A percentile compares a stretch with the other conserved stretches of the same genome.
Conservation (phyloP, 2,329 filamentous ascomycete genomes). For the Trichoderma harzianum region DNA sequence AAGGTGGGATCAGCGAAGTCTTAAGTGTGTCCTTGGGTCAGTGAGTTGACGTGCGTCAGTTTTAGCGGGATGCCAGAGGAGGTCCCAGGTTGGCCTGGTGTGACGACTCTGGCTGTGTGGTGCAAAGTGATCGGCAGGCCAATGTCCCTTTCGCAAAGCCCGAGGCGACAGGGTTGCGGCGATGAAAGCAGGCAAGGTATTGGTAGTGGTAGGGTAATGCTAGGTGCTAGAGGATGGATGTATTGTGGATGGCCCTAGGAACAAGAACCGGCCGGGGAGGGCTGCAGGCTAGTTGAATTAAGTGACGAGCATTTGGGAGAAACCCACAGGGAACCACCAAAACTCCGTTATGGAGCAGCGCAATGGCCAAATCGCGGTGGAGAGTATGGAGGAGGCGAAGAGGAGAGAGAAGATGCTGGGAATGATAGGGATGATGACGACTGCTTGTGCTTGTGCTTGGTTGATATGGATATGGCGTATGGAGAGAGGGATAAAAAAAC, state of each 20-base stretch:
- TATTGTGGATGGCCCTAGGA: constrained; percentile 24
- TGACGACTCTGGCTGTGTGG: constrained; percentile 48
- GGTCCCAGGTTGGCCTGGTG: constrained; percentile 29
- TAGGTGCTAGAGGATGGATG: not conserved
- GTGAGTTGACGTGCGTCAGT: constrained; percentile 40
- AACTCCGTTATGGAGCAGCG: constrained; percentile 15
- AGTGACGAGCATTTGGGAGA: constrained; percentile 17
- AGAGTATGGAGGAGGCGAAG: constrained; percentile 17
- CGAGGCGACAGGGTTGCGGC: constrained; percentile 44
- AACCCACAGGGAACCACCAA: constrained; percentile 16
- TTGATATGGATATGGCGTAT: no score
- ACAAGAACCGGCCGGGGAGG: constrained; percentile 33
- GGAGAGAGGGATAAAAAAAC: not conserved
- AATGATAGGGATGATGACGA: constrained; percentile 12
- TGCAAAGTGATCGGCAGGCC: constrained; percentile 52
- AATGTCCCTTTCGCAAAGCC: constrained; percentile 49
- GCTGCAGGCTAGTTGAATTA: constrained; percentile 32
- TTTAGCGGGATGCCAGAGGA: constrained; percentile 25
- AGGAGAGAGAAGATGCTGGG: constrained; percentile 9
- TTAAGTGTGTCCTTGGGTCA: constrained; percentile 48
- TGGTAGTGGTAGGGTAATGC: constrained; percentile 27
- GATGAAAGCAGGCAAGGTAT: constrained; percentile 30
- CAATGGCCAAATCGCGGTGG: constrained; percentile 14
- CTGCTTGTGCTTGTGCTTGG: not conserved
- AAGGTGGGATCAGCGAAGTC: constrained; percentile 57